These are phyloP conservation scores for Symbiodinium pilosum DNA, from an alignment of 73 alveolate genomes.

Conservation along the genomic window DNA sequence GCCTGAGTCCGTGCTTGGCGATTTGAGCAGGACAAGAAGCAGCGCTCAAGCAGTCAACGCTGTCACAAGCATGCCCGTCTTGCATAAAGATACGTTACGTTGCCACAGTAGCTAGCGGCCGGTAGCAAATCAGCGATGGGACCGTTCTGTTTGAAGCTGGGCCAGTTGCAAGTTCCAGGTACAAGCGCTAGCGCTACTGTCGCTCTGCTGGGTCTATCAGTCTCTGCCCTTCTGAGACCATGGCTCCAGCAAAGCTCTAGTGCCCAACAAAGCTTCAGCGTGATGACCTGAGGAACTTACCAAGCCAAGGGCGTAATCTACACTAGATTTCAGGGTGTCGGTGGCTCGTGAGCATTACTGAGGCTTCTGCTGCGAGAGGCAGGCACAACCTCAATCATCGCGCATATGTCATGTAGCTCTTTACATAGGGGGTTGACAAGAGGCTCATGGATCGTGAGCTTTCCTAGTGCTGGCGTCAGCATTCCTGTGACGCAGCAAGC, in stretches of 20 bases:
- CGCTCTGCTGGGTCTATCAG: background rate
- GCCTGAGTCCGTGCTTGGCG: no score
- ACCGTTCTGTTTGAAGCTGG: background rate
- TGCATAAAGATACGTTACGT: background rate
- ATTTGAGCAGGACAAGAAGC: no score
- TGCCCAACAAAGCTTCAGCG: conserved; percentile 68
- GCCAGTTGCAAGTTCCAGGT: background rate
- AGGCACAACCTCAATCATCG: no score
- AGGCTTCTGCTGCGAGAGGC: no score
- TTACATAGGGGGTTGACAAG: no score
- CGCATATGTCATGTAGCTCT: no score
- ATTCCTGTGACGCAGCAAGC: no score
- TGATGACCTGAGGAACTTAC: conserved; percentile 11
- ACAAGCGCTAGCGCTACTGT: background rate
- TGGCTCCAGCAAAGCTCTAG: conserved; percentile 54
- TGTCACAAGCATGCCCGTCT: background rate
- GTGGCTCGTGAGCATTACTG: no score
- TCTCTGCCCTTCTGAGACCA: background rate
- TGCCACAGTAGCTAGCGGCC: background rate
- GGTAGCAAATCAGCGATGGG: background rate
- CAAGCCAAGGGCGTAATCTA: no score
- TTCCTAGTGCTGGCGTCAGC: no score
- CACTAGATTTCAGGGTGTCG: no score
- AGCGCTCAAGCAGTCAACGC: background rate
- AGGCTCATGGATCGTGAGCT: no score